Evolutionary conservation across 768 basidiomycete species (phyloP).

Genomic region (Vararia minispora): DNA sequence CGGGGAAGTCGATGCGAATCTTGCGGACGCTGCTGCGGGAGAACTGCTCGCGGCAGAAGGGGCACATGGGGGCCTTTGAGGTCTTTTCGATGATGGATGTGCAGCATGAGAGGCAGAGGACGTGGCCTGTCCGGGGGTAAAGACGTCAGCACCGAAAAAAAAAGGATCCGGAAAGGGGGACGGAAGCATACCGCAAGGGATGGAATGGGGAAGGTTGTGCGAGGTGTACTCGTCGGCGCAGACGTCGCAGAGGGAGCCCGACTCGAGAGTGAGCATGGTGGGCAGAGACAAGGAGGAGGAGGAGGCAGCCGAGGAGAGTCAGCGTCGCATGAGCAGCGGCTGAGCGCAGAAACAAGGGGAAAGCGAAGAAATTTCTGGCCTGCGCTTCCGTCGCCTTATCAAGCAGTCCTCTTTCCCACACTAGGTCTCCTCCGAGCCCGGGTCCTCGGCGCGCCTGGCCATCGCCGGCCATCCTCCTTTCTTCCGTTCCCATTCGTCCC

Average conservation of each 20-base stretch:
- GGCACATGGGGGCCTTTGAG: constrained; percentile 60
- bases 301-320: neutral
- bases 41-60: constrained; percentile 77
- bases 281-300: constrained; percentile 10
- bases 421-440: no score
- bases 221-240: constrained; percentile 80
- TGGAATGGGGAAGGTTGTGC: constrained; percentile 65
- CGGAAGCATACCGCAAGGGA: constrained; percentile 76
- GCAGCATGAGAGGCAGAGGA: constrained; percentile 69
- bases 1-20: constrained; percentile 70
- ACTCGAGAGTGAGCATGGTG: constrained; percentile 68
- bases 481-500: no score
- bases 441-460: no score
- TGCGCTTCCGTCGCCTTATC: no score
- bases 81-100: constrained; percentile 77
- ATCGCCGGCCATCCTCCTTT: no score
- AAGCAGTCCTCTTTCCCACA: no score
- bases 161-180: constrained; percentile 17
- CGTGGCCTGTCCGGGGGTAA: constrained; percentile 45
- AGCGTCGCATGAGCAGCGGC: constrained; percentile 5
- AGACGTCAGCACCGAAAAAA: constrained; percentile 17
- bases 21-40: constrained; percentile 54
- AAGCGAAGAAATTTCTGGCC: constrained; percentile 10
- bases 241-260: constrained; percentile 81
- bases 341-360: constrained; percentile 6